Percentiles rank a stretch among this genome's conserved stretches.
Evolutionary conservation across 1,284 basidiomycete species (phyloP).

Genomic region (Ustilago xerochloae): DNA sequence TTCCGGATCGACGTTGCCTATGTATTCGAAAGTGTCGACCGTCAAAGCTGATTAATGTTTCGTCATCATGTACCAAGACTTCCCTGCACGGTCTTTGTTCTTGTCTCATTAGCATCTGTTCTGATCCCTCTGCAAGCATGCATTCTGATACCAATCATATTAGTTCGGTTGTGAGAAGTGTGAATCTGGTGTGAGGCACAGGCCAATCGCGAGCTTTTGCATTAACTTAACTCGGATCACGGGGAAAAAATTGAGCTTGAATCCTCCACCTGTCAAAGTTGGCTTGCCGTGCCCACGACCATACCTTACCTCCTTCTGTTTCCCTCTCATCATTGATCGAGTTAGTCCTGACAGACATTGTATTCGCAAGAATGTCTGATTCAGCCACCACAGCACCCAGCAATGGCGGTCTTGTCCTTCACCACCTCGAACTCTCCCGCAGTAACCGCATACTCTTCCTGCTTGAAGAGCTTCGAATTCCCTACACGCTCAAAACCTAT

Average conservation of each 20-base stretch:
- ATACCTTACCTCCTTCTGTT: not conserved
- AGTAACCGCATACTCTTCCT: constrained; percentile 37
- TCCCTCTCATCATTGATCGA: not conserved
- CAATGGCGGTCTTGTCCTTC: constrained; percentile 25
- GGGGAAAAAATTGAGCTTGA: not conserved
- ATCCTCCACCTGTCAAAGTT: not conserved
- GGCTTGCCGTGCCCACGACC: not conserved
- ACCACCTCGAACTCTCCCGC: constrained; percentile 36
- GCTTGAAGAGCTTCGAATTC: constrained; percentile 33
- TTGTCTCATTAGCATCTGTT: constrained; percentile 1
- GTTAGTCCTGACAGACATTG: not conserved
- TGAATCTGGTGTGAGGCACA: too few relatives aligned
- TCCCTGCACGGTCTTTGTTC: not conserved
- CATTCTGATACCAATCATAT: too few relatives aligned
- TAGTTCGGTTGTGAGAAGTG: too few relatives aligned
- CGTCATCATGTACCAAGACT: too few relatives aligned
- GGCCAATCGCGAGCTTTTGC: not conserved
- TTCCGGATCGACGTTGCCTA: constrained; percentile 17
- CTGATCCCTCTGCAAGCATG: too few relatives aligned
- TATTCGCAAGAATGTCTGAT: too few relatives aligned
- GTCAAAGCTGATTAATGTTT: constrained; percentile 38
- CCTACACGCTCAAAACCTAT: constrained; percentile 30
- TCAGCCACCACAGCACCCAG: not conserved
- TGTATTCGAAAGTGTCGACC: constrained; percentile 44
- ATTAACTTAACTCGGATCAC: not conserved